Percentiles rank a stretch among this genome's conserved stretches.
phyloP scores from a whole-genome alignment of 2,329 filamentous ascomycete genomes.

The Scytalidium lignicola region DNA sequence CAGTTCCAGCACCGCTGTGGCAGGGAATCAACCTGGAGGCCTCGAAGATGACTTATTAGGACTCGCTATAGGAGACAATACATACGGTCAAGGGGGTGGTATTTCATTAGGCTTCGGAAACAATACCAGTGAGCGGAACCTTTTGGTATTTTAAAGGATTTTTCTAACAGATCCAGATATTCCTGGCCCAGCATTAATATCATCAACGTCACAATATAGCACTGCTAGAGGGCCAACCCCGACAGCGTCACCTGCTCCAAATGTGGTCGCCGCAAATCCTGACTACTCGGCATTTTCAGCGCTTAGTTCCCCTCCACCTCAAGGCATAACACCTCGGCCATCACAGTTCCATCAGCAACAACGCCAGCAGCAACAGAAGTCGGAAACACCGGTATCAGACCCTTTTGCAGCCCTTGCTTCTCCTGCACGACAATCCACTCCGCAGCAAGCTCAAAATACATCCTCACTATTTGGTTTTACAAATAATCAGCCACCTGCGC shows the following conservation, averaged over 20 bases:
- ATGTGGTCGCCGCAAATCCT: conserved; percentile 18
- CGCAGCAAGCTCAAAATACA: conserved; percentile 49
- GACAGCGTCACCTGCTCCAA: conserved; percentile 25
- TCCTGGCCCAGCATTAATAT: conserved; percentile 57
- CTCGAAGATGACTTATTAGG: conserved; percentile 89
- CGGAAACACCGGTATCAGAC: conserved; percentile 45
- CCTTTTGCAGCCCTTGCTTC: conserved; percentile 48
- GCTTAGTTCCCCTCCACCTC: conserved; percentile 45
- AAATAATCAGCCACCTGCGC: conserved; percentile 28
- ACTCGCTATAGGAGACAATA: conserved; percentile 63
- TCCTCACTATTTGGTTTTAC: conserved; percentile 40
- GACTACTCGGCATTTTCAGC: conserved; percentile 50
- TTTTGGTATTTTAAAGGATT: not conserved
- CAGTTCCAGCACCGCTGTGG: conserved; percentile 35
- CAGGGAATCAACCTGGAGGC: conserved; percentile 51
- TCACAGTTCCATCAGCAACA: conserved; percentile 38
- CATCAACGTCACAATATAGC: conserved; percentile 57
- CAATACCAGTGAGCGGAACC: conserved; percentile 54
- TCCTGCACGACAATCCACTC: conserved; percentile 36
- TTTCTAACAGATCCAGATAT: conserved; percentile 44
- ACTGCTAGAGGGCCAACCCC: conserved; percentile 48
- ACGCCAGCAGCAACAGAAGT: conserved; percentile 33
- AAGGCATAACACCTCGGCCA: conserved; percentile 49
- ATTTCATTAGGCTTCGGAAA: conserved; percentile 78
- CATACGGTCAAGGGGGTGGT: conserved; percentile 69